Evolutionary conservation across 1,139 yeast species (phyloP).

Genomic region (Blastobotrys arbuscula): DNA sequence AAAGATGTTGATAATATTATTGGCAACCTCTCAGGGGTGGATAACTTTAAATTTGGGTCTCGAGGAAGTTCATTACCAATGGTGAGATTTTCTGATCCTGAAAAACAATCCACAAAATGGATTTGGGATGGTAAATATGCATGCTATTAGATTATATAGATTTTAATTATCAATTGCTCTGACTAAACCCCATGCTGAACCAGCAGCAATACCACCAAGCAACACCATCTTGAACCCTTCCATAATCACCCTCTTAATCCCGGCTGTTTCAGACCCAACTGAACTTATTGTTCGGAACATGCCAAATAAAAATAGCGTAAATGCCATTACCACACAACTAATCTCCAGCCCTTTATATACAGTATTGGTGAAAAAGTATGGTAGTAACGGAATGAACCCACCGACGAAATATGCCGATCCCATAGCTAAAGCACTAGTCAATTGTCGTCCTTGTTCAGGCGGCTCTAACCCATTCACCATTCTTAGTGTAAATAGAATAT

Average conservation of each 20-base stretch:
- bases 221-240: constrained; percentile 91
- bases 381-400: constrained; percentile 74
- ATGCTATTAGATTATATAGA: constrained; percentile 23
- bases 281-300: constrained; percentile 78
- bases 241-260: constrained; percentile 51
- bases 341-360: constrained; percentile 73
- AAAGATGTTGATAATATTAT: not conserved
- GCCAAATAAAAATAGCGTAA: constrained; percentile 86
- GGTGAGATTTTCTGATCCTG: constrained; percentile 17
- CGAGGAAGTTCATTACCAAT: constrained; percentile 25
- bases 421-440: constrained; percentile 70
- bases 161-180: constrained; percentile 52
- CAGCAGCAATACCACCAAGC: constrained; percentile 94
- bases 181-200: constrained; percentile 93
- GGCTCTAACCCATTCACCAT: constrained; percentile 73
- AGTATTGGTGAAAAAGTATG: constrained; percentile 66
- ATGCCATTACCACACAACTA: constrained; percentile 74
- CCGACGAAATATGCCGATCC: constrained; percentile 73
- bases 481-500: constrained; percentile 67
- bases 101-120: constrained; percentile 21
- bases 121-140: constrained; percentile 29
- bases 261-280: constrained; percentile 57
- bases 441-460: constrained; percentile 72
- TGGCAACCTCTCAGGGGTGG: not conserved
- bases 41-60: not conserved